phyloP scores from a whole-genome alignment of 768 basidiomycete genomes.

The Nidularia sp. region DNA sequence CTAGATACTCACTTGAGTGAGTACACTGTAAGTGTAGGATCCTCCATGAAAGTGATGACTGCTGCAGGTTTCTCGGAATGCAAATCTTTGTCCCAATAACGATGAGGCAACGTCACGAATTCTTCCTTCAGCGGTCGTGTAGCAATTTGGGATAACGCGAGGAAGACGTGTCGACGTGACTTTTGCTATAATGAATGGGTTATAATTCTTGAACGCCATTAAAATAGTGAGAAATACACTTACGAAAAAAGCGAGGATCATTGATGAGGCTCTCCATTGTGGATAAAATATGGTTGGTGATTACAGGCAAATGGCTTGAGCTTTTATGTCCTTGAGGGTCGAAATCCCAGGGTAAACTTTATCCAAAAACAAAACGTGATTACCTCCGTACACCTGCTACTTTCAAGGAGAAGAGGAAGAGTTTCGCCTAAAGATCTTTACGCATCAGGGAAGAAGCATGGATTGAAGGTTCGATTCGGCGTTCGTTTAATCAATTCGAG shows the following conservation, averaged over 20 bases:
- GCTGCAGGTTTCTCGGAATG: not conserved
- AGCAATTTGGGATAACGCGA: not conserved
- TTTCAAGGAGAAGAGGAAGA: no score
- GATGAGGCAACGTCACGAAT: not conserved
- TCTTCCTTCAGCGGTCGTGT: not conserved
- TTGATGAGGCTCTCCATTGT: not conserved
- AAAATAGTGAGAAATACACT: not conserved
- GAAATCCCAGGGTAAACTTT: no score
- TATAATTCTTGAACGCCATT: not conserved
- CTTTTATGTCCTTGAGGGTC: no score
- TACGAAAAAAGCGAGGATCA: not conserved
- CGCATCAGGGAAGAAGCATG: no score
- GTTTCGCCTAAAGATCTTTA: no score
- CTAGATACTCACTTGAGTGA: not conserved
- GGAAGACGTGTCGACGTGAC: not conserved
- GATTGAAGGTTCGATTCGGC: no score
- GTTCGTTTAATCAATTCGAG: no score
- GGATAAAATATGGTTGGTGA: not conserved
- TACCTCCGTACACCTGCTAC: no score
- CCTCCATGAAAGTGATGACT: not conserved
- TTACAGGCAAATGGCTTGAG: no score
- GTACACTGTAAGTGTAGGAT: not conserved
- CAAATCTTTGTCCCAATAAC: not conserved
- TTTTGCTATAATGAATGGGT: not conserved
- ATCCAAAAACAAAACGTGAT: no score